Conservation (phyloP, 371 early-diverging fungal species). For the Caulochytrium protostelioides region DNA sequence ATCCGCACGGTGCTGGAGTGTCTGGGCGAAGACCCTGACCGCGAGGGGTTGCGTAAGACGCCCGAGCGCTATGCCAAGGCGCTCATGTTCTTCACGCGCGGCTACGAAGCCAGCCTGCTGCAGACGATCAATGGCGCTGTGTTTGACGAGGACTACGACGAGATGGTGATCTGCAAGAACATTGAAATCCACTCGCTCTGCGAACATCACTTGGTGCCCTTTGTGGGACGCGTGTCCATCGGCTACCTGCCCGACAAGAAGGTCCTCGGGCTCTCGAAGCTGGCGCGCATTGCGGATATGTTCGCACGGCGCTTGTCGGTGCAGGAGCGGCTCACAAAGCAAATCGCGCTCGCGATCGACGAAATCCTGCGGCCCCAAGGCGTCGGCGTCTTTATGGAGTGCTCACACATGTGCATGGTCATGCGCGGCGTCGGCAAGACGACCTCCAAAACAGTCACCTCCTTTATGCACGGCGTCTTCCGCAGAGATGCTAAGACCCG, state of each 20-base stretch:
- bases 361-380: constrained; percentile 86
- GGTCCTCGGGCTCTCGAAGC: constrained; percentile 86
- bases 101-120: constrained; percentile 68
- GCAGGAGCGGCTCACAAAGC: constrained; percentile 93
- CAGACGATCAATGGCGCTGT: constrained; percentile 50
- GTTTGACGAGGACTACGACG: constrained; percentile 93
- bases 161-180: constrained; percentile 89
- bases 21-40: constrained; percentile 83
- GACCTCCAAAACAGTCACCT: constrained; percentile 73
- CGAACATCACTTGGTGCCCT: constrained; percentile 97
- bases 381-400: constrained; percentile 93
- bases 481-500: constrained; percentile 75
- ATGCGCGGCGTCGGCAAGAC: constrained; percentile 92
- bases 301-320: constrained; percentile 86
- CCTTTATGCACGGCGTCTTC: constrained; percentile 88
- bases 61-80: constrained; percentile 94
- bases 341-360: constrained; percentile 73
- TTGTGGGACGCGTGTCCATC: constrained; percentile 80
- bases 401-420: constrained; percentile 80
- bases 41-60: constrained; percentile 87
- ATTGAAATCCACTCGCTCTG: constrained; percentile 87
- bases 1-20: constrained; percentile 71
- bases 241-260: constrained; percentile 88
- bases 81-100: constrained; percentile 85
- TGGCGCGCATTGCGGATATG: constrained; percentile 95